A percentile compares a stretch with the other conserved stretches of the same genome.
Conservation (phyloP, 106 monocot species). For the Ottelia alismoides region DNA sequence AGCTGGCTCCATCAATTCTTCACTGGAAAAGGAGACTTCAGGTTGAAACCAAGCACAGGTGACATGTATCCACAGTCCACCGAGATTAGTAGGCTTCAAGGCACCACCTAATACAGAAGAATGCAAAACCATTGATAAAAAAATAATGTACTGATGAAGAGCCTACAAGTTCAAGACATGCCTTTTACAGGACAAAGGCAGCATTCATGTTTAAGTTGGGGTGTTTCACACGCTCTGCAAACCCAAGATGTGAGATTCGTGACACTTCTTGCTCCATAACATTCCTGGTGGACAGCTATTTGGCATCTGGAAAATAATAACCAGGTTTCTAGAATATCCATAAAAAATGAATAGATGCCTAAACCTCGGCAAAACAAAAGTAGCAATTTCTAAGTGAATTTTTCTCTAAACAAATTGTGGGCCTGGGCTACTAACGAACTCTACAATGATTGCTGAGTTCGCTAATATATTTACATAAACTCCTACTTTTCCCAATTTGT, state of each 20-base stretch:
- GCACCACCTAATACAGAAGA: conserved; percentile 55
- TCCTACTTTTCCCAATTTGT: no score
- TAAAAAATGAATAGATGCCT: not conserved
- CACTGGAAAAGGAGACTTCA: conserved; percentile 71
- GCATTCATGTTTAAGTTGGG: conserved; percentile 56
- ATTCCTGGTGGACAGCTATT: conserved; percentile 99
- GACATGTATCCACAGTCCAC: conserved; percentile 82
- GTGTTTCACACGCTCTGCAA: conserved; percentile 88
- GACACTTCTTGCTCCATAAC: conserved; percentile 73
- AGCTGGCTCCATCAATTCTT: conserved; percentile 92
- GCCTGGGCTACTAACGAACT: no score
- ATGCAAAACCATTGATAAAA: not conserved
- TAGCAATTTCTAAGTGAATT: not conserved
- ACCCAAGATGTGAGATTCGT: conserved; percentile 91
- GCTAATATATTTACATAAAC: no score
- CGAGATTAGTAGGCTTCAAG: conserved; percentile 77
- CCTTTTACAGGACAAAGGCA: conserved; percentile 99
- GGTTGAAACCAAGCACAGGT: conserved; percentile 99
- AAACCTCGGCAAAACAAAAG: not conserved
- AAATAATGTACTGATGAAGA: not conserved
- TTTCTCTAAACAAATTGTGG: no score
- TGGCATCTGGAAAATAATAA: conserved; percentile 62
- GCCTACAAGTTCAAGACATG: conserved; percentile 7
- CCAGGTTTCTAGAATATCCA: not conserved
- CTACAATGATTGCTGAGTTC: no score